Base-by-base conservation (phyloP, 129 eudicot genomes). In the Chrysanthemum seticuspe region DNA sequence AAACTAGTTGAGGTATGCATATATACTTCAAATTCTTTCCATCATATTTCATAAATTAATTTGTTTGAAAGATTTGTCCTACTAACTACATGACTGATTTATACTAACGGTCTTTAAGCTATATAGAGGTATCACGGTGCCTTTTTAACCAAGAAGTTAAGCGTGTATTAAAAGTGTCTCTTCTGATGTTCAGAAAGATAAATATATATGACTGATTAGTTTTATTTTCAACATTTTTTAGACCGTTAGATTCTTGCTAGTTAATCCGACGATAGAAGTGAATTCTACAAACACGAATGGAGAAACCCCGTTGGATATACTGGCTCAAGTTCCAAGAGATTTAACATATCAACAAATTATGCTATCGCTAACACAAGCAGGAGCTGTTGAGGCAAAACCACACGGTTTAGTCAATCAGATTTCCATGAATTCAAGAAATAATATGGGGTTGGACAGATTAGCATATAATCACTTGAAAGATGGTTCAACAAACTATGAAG, bases 191-290 rank as follows among this genome's bases (percentile, higher is more conserved):
- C 40, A 4, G 4, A 34, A 34, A 51, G 6, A 13, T 51, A 51
- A 12, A 51, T 2, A n/a, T 13, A 3, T n/a, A n/a, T 64, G n/a
- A 64, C 48, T n/a, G 10, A 36, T 15, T 49, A 7, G 2, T 18
- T 40, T 15, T 45, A 11, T 40, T 2, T 68, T 18, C 13, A n/a
- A 34, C 27, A 18, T 31, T 54, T 36, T 12, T 44, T 71, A 82
- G 85, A 82, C 65, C 47, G 10, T 68, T 14, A 73, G 55, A 0
- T 77, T 56, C 67, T 70, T 83, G 72, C 68, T 83, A 40, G 66
- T 21, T n/a, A 29, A 57, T 18, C 50, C 69, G 19, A 21, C n/a
- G 13, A 74, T 74, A 12, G 78, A 78, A 36, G 77, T 78, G 53
- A 74, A 83, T 25, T 77, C 49, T 15, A 16, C 29, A 34, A 74